Conservation (phyloP, 2,329 filamentous ascomycete species). For the Ophiostoma piceae region DNA sequence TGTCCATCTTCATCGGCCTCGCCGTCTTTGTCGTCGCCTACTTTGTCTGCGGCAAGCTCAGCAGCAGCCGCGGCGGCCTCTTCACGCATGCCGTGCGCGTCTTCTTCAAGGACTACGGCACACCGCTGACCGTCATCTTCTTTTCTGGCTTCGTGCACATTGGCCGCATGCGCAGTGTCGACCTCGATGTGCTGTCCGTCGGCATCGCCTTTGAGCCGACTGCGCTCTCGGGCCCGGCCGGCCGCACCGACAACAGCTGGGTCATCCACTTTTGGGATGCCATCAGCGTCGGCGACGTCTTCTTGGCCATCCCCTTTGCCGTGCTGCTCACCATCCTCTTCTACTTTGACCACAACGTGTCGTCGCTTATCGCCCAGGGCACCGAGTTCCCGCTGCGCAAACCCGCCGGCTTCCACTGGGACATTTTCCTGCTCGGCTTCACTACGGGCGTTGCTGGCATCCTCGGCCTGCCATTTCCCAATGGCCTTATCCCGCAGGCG, state of each 20-base stretch:
- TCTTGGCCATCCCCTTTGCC: constrained; percentile 82
- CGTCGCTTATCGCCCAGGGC: constrained; percentile 75
- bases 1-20: constrained; percentile 70
- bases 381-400: constrained; percentile 77
- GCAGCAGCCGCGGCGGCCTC: constrained; percentile 59
- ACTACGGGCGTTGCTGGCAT: constrained; percentile 72
- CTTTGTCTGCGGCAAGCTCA: constrained; percentile 64
- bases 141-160: constrained; percentile 87
- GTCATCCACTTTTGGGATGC: constrained; percentile 73
- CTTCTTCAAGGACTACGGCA: constrained; percentile 86
- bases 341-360: constrained; percentile 87
- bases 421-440: constrained; percentile 72
- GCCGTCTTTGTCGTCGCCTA: constrained; percentile 75
- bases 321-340: constrained; percentile 77
- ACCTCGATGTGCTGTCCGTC: constrained; percentile 67
- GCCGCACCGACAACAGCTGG: constrained; percentile 52
- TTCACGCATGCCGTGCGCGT: constrained; percentile 71
- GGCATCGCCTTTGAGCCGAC: constrained; percentile 76
- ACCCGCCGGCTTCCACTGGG: constrained; percentile 81
- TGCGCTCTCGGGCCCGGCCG: constrained; percentile 40
- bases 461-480: constrained; percentile 73
- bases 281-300: constrained; percentile 64
- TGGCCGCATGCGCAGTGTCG: constrained; percentile 69
- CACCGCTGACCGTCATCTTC: constrained; percentile 75
- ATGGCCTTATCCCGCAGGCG: constrained; percentile 77